Percentiles rank a stretch among this genome's conserved stretches.
Evolutionary conservation across 116 monocot species (phyloP).

Genomic region (Phalaenopsis hybrid): DNA sequence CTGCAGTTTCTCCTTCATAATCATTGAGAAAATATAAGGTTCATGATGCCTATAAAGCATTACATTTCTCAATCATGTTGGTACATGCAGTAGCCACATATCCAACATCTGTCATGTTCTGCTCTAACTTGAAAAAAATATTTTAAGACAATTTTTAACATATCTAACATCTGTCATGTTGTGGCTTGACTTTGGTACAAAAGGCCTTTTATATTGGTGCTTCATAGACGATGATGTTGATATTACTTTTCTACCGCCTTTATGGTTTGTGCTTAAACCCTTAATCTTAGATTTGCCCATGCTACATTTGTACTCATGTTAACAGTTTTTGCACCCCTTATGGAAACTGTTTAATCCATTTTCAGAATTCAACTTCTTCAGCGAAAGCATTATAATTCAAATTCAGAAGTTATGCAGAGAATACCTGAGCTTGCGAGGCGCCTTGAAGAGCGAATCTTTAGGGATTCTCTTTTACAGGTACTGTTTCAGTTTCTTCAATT

Average conservation of each 20-base stretch:
- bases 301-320: neutral
- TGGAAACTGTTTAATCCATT: slow-evolving; percentile 2
- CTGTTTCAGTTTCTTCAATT: neutral
- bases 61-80: too few relatives aligned
- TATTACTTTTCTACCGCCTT: neutral
- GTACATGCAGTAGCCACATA: too few relatives aligned
- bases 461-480: slow-evolving; percentile 26
- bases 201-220: too few relatives aligned
- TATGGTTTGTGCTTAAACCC: neutral
- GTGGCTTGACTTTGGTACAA: too few relatives aligned
- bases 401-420: slow-evolving; percentile 11
- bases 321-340: neutral
- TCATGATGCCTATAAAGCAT: too few relatives aligned
- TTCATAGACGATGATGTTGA: neutral
- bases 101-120: too few relatives aligned
- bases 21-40: too few relatives aligned
- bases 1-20: too few relatives aligned
- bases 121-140: too few relatives aligned
- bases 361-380: slow-evolving; percentile 21
- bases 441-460: slow-evolving; percentile 30
- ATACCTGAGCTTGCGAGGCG: slow-evolving; percentile 22
- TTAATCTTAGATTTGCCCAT: neutral
- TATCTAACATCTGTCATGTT: too few relatives aligned
- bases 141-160: too few relatives aligned
- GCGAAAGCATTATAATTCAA: slow-evolving; percentile 11